Percentiles rank a stretch among this genome's conserved stretches.
Conservation (phyloP, 306 rosid species). For the Psophocarpus tetragonolobus region DNA sequence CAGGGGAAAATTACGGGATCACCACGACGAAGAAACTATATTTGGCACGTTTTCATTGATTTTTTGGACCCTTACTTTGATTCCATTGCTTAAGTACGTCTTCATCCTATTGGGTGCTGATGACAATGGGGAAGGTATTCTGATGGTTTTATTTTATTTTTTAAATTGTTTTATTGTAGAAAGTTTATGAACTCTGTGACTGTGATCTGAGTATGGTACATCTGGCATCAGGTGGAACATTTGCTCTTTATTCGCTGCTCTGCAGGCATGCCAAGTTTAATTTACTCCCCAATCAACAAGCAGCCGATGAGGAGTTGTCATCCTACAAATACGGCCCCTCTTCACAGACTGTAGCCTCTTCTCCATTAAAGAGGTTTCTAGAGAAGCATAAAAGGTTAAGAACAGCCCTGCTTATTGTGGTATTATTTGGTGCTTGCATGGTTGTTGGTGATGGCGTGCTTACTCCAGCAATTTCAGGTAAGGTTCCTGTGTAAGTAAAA, state of each 20-base stretch:
- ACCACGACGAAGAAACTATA: constrained; percentile 62
- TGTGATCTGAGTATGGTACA: constrained; percentile 24
- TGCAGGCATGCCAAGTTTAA: constrained; percentile 87
- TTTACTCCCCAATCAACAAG: constrained; percentile 89
- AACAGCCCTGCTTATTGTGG: constrained; percentile 71
- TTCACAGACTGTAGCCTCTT: constrained; percentile 48
- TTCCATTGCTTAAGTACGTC: constrained; percentile 77
- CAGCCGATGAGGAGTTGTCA: constrained; percentile 87
- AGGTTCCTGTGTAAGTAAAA: constrained; percentile 14
- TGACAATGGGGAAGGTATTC: constrained; percentile 81
- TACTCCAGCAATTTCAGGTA: constrained; percentile 93
- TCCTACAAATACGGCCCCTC: constrained; percentile 82
- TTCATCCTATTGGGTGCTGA: constrained; percentile 80
- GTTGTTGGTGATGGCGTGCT: constrained; percentile 91
- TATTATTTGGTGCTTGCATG: constrained; percentile 83
- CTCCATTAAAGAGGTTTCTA: constrained; percentile 69
- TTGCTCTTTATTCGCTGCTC: constrained; percentile 84
- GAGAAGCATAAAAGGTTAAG: constrained; percentile 78
- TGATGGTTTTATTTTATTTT: not conserved
- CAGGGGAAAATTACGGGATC: constrained; percentile 49
- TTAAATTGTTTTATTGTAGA: not conserved
- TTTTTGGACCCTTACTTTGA: constrained; percentile 76
- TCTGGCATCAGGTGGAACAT: constrained; percentile 72
- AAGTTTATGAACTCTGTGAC: constrained; percentile 5
- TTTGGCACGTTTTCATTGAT: constrained; percentile 87